phyloP scores from a whole-genome alignment of 371 early-diverging fungal species.

The Mucor piriformis region DNA sequence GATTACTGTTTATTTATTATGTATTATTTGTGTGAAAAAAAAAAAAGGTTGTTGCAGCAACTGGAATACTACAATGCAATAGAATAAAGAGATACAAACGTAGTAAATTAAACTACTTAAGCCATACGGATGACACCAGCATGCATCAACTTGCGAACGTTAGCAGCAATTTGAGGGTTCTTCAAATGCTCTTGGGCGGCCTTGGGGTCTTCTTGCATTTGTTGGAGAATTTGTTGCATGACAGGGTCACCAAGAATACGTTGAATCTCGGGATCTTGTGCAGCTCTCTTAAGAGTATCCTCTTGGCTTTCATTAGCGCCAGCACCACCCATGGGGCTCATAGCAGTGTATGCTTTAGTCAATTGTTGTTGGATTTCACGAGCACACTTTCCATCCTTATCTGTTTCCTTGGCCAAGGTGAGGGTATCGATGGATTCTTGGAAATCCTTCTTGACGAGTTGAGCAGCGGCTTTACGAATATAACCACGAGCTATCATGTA shows the following conservation, averaged over 20 bases:
- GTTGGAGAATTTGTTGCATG: constrained; percentile 95
- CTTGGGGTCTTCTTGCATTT: constrained; percentile 95
- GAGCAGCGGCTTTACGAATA: constrained; percentile 94
- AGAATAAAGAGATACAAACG: neutral
- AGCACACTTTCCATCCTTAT: constrained; percentile 81
- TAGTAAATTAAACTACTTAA: constrained; percentile 31
- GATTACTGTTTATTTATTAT: neutral
- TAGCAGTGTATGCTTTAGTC: constrained; percentile 75
- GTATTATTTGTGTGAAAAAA: neutral
- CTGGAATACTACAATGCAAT: constrained; percentile 2
- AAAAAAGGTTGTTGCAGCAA: neutral
- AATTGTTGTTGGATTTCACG: constrained; percentile 85
- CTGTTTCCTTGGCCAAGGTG: constrained; percentile 76
- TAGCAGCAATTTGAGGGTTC: constrained; percentile 93
- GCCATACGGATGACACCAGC: constrained; percentile 84
- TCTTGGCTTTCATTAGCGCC: constrained; percentile 65
- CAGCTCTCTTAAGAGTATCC: constrained; percentile 83
- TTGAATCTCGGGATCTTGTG: constrained; percentile 92
- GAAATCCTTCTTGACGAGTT: constrained; percentile 88
- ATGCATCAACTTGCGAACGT: constrained; percentile 90
- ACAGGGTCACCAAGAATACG: constrained; percentile 90
- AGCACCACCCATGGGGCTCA: constrained; percentile 63
- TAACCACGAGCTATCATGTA: constrained; percentile 84
- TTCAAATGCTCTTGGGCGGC: constrained; percentile 89
- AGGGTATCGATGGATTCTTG: constrained; percentile 84